Conservation (phyloP, 2,329 filamentous ascomycete genomes). For the Immersiporthe knoxdaviesiana region DNA sequence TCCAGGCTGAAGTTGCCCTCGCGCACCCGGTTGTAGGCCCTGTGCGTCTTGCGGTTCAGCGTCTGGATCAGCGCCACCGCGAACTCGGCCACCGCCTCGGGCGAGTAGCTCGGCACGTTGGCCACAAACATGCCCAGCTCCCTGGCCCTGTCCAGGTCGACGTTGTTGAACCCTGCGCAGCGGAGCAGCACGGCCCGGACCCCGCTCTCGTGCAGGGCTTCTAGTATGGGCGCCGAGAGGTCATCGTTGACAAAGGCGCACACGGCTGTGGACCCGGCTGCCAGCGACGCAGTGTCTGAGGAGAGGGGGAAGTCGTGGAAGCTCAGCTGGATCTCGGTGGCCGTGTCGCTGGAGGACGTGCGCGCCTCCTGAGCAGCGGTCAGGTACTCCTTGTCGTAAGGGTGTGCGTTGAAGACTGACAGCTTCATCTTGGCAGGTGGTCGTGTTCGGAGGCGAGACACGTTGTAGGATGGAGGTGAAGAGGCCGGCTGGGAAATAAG, state of each 20-base stretch:
- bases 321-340: slow-evolving; percentile 48
- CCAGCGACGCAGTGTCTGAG: slow-evolving; percentile 59
- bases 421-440: slow-evolving; percentile 51
- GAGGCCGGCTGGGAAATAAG: not conserved
- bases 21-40: slow-evolving; percentile 68
- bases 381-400: slow-evolving; percentile 63
- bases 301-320: slow-evolving; percentile 64
- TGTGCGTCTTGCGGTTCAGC: slow-evolving; percentile 68
- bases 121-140: slow-evolving; percentile 62
- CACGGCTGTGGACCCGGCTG: slow-evolving; percentile 57
- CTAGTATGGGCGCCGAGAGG: slow-evolving; percentile 55
- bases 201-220: slow-evolving; percentile 51
- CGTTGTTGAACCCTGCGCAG: slow-evolving; percentile 71
- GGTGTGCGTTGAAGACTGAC: slow-evolving; percentile 66
- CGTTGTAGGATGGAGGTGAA: not conserved
- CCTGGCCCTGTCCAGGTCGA: slow-evolving; percentile 61
- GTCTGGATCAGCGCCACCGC: slow-evolving; percentile 69
- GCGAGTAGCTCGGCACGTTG: slow-evolving; percentile 70
- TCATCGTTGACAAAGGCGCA: slow-evolving; percentile 72
- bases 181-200: slow-evolving; percentile 64
- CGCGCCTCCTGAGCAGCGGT: slow-evolving; percentile 44
- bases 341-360: slow-evolving; percentile 36
- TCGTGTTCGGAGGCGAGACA: not conserved
- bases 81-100: slow-evolving; percentile 72
- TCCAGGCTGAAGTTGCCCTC: slow-evolving; percentile 71